Conservation (phyloP, 225 moss, liverwort and hornwort genomes). For the Neckera pumila region DNA sequence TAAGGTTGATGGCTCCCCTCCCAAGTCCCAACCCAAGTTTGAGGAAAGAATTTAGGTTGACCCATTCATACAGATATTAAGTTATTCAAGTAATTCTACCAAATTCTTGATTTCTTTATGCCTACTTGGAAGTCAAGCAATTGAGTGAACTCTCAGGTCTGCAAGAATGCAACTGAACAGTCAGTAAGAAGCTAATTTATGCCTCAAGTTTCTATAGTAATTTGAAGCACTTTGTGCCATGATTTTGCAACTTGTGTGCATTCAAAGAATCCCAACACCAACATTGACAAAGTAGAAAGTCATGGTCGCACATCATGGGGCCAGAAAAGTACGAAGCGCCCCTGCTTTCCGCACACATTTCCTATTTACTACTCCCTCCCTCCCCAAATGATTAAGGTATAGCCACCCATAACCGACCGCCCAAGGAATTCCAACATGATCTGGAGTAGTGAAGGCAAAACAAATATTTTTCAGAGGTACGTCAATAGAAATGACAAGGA, state of each 20-base stretch:
- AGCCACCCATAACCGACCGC: too few relatives aligned
- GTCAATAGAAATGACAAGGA: too few relatives aligned
- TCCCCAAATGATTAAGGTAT: not conserved
- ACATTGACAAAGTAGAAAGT: not conserved
- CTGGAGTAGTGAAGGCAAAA: too few relatives aligned
- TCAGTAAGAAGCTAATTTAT: not conserved
- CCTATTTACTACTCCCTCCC: fast-evolving
- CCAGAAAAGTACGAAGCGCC: not conserved
- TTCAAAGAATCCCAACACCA: too few relatives aligned
- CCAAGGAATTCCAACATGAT: too few relatives aligned
- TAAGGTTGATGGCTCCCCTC: too few relatives aligned
- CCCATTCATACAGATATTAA: not conserved
- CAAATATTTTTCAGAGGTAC: too few relatives aligned
- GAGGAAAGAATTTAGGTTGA: not conserved
- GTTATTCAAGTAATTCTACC: not conserved
- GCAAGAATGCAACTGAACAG: not conserved
- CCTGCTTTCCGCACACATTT: not conserved
- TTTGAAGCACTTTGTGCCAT: not conserved
- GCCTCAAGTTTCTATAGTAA: not conserved
- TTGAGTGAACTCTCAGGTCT: not conserved
- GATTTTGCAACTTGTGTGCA: not conserved
- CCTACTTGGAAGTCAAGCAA: not conserved
- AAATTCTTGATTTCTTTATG: not conserved
- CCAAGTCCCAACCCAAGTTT: not conserved
- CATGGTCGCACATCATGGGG: not conserved